Evolutionary conservation across 2,329 filamentous ascomycete species (phyloP).

Genomic region (Verticillium nubilum): DNA sequence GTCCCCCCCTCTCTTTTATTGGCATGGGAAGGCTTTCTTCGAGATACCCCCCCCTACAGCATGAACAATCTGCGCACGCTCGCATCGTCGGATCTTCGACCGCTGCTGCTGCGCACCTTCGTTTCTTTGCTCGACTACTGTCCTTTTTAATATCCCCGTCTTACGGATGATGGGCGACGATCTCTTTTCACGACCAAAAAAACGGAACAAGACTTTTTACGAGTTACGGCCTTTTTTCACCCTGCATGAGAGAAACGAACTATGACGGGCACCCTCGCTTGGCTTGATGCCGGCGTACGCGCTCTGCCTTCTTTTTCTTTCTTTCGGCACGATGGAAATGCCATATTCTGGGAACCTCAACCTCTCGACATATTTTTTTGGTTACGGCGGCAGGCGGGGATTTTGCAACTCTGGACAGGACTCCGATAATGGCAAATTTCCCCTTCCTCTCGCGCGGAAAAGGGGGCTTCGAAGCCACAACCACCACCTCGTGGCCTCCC

Average conservation of each 20-base stretch:
- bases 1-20: slow-evolving; percentile 23
- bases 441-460: background rate
- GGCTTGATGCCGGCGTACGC: slow-evolving; percentile 28
- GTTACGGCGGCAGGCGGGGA: background rate
- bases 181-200: slow-evolving; percentile 33
- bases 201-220: slow-evolving; percentile 24
- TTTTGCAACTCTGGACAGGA: slow-evolving; percentile 20
- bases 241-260: slow-evolving; percentile 18
- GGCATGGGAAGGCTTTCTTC: slow-evolving; percentile 37
- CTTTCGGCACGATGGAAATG: slow-evolving; percentile 4
- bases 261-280: slow-evolving; percentile 15
- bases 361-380: slow-evolving; percentile 7
- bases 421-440: slow-evolving; percentile 16
- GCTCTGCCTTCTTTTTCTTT: slow-evolving; percentile 5
- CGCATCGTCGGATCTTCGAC: slow-evolving; percentile 28
- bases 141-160: slow-evolving; percentile 29
- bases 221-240: slow-evolving; percentile 18
- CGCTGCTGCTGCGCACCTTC: background rate
- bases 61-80: slow-evolving; percentile 20
- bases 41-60: slow-evolving; percentile 30
- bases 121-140: slow-evolving; percentile 19
- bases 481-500: slow-evolving; percentile 26
- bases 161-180: slow-evolving; percentile 43
- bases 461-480: background rate
- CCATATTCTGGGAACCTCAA: background rate